Evolutionary conservation across 2,329 filamentous ascomycete genomes (phyloP).

Genomic region (Monilinia fructicola): DNA sequence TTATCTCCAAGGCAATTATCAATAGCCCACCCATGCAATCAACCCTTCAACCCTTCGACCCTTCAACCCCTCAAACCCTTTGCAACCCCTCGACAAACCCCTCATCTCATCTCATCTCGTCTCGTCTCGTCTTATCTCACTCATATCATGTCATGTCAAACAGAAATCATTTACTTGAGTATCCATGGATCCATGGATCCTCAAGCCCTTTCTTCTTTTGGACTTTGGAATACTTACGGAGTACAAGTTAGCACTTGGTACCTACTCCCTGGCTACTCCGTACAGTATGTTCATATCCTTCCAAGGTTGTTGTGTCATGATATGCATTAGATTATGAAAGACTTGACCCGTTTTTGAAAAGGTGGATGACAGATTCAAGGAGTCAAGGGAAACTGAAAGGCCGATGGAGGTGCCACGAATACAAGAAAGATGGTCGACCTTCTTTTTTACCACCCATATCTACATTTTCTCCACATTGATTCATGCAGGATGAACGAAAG

Average conservation of each 20-base stretch:
- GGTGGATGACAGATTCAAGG: not conserved
- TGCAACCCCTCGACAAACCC: not conserved
- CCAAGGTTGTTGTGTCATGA: not conserved
- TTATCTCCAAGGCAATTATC: no score
- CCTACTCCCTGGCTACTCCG: no score
- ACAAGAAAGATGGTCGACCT: constrained; percentile 5
- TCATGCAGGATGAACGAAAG: constrained; percentile 9
- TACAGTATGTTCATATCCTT: not conserved
- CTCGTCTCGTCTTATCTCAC: not conserved
- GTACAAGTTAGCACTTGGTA: no score
- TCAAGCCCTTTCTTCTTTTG: not conserved
- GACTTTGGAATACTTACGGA: no score
- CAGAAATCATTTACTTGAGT: not conserved
- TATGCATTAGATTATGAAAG: not conserved
- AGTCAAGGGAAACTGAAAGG: not conserved
- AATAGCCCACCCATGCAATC: not conserved
- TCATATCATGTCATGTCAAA: no score
- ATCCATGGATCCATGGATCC: no score
- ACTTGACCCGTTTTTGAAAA: not conserved
- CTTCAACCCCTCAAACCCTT: not conserved
- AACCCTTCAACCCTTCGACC: not conserved
- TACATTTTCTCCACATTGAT: constrained; percentile 14
- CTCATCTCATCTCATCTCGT: not conserved
- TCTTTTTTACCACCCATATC: constrained; percentile 17
- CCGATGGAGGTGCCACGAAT: constrained; percentile 15